Evolutionary conservation across 2,329 filamentous ascomycete genomes (phyloP).

Genomic region (Fusarium tricinctum): DNA sequence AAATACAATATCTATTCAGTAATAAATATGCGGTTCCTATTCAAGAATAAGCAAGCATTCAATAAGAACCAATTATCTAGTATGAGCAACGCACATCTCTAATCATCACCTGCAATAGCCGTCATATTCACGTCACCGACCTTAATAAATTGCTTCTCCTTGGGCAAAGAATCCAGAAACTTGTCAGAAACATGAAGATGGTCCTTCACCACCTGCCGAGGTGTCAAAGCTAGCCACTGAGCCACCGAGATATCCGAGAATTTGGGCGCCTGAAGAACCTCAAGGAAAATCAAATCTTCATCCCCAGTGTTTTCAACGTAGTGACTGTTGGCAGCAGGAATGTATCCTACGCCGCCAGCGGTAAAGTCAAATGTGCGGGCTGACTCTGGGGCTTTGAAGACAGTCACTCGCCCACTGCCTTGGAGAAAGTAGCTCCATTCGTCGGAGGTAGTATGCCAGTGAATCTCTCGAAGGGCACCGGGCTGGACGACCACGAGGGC

Average conservation of each 20-base stretch:
- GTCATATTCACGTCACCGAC: constrained; percentile 15
- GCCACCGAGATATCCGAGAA: constrained; percentile 22
- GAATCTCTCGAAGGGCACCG: constrained; percentile 17
- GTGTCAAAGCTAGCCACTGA: constrained; percentile 26
- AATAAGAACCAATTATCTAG: no score
- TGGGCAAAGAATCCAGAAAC: constrained; percentile 20
- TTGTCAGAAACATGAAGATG: constrained; percentile 21
- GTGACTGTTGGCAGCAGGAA: constrained; percentile 21
- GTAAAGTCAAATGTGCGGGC: constrained; percentile 23
- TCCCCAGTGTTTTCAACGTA: constrained; percentile 26
- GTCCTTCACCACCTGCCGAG: constrained; percentile 20
- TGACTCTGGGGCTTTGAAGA: constrained; percentile 13
- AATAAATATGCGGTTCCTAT: no score
- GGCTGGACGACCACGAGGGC: constrained; percentile 16
- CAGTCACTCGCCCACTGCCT: constrained; percentile 11
- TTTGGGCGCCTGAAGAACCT: constrained; percentile 21
- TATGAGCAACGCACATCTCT: no score
- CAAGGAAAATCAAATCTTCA: constrained; percentile 19
- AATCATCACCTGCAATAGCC: neutral
- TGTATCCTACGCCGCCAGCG: constrained; percentile 16
- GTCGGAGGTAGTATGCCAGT: constrained; percentile 25
- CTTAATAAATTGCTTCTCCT: constrained; percentile 24
- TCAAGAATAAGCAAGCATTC: no score
- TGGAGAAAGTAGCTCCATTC: constrained; percentile 30
- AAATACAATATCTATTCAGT: no score